A percentile compares a stretch with the other conserved stretches of the same genome.
Evolutionary conservation across 164 flowering plant species (phyloP).

Genomic region (Vitis riparia): DNA sequence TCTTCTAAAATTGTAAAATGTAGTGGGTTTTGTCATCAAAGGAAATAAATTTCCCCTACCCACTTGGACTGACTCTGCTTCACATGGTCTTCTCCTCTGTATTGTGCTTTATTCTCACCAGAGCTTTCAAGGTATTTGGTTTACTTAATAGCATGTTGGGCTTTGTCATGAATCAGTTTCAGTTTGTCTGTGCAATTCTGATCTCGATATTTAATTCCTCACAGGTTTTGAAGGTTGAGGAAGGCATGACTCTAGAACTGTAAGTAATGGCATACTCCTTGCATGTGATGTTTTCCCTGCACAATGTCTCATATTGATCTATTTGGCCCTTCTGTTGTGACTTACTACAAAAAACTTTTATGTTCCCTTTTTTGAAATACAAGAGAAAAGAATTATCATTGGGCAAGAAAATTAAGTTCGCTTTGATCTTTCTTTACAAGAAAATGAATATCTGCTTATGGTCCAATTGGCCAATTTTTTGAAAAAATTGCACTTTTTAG

Average conservation of each 20-base stretch:
- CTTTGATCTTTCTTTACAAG: too few species aligned
- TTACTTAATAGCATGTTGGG: neutral
- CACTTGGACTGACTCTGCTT: slow-evolving; percentile 90
- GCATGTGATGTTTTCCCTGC: too few species aligned
- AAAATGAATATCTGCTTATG: too few species aligned
- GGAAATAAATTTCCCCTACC: slow-evolving; percentile 95
- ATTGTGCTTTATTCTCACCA: slow-evolving; percentile 79
- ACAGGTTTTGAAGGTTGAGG: slow-evolving; percentile 86
- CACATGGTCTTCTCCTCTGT: slow-evolving; percentile 98
- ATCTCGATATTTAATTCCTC: slow-evolving; percentile 10
- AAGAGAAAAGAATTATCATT: too few species aligned
- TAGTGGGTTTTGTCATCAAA: slow-evolving; percentile 99
- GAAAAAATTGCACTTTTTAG: too few species aligned
- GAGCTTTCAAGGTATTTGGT: slow-evolving; percentile 76
- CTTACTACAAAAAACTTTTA: too few species aligned
- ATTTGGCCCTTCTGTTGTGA: too few species aligned
- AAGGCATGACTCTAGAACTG: slow-evolving; percentile 94
- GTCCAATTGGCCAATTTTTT: too few species aligned
- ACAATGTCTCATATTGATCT: too few species aligned
- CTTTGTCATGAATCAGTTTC: neutral
- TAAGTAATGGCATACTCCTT: slow-evolving; percentile 36
- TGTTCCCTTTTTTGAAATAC: too few species aligned
- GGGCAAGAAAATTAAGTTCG: too few species aligned
- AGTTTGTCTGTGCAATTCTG: slow-evolving; percentile 3
- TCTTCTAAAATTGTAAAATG: slow-evolving; percentile 20